A percentile compares a stretch with the other conserved stretches of the same genome.
Conservation (phyloP, 192 early-diverging fungal genomes). For the Thoreauomyces humboldtii region DNA sequence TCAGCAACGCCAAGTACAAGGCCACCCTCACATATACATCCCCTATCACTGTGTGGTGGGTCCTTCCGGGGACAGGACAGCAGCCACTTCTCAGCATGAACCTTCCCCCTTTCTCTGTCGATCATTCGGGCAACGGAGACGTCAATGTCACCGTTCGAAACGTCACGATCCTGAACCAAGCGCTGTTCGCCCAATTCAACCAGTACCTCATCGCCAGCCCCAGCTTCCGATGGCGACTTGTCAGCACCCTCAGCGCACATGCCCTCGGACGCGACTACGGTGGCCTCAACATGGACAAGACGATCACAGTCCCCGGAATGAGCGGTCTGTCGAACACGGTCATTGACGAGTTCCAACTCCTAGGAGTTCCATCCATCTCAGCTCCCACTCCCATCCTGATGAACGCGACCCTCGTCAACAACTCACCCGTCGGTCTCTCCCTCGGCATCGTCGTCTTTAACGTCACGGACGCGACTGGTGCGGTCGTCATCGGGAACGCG, state of each 20-base stretch:
- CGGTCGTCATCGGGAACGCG: neutral
- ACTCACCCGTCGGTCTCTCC: constrained; percentile 21
- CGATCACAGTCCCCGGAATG: constrained; percentile 28
- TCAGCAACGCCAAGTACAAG: constrained; percentile 31
- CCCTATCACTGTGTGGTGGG: constrained; percentile 32
- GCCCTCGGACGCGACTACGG: constrained; percentile 39
- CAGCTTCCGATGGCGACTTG: constrained; percentile 31
- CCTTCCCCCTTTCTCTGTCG: constrained; percentile 24
- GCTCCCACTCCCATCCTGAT: neutral
- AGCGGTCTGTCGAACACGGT: constrained; percentile 17
- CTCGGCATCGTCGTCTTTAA: constrained; percentile 7
- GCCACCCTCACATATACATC: constrained; percentile 26
- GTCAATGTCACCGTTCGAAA: constrained; percentile 15
- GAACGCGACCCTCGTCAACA: constrained; percentile 24
- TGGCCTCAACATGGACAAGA: constrained; percentile 34
- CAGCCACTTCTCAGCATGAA: constrained; percentile 27
- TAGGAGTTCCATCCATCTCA: neutral
- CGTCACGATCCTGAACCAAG: constrained; percentile 14
- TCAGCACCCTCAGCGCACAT: constrained; percentile 4
- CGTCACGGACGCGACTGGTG: neutral
- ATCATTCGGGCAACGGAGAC: constrained; percentile 22
- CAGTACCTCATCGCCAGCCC: constrained; percentile 19
- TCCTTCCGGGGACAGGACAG: neutral
- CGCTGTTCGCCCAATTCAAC: constrained; percentile 17
- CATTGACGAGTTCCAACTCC: constrained; percentile 24